Evolutionary conservation across 768 basidiomycete species (phyloP).

Genomic region (Cystofilobasidium ferigula): DNA sequence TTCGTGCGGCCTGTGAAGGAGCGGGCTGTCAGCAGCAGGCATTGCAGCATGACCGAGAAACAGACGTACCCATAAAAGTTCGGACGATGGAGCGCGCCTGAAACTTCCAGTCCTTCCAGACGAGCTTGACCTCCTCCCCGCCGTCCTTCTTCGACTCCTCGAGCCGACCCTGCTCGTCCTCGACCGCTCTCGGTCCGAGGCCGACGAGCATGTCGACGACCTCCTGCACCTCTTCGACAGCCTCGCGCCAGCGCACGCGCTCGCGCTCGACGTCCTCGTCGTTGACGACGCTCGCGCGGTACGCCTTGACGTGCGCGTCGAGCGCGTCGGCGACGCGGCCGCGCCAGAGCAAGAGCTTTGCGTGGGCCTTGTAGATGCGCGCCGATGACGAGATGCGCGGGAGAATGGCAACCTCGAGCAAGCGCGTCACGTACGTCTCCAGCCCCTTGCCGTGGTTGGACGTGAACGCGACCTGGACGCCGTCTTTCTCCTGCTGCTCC

Average conservation of each 20-base stretch:
- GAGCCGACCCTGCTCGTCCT: constrained; percentile 29
- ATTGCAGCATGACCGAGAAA: background rate
- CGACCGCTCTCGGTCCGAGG: constrained; percentile 55
- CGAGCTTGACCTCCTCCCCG: constrained; percentile 38
- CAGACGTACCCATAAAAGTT: constrained; percentile 61
- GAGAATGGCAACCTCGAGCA: constrained; percentile 69
- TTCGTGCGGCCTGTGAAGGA: constrained; percentile 22
- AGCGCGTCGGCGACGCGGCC: constrained; percentile 63
- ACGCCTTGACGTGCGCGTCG: constrained; percentile 73
- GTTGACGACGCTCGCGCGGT: constrained; percentile 56
- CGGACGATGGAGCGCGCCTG: constrained; percentile 78
- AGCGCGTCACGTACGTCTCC: constrained; percentile 52
- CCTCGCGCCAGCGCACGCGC: constrained; percentile 58
- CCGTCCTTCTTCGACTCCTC: constrained; percentile 28
- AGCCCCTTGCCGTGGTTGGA: constrained; percentile 60
- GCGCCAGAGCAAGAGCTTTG: constrained; percentile 64
- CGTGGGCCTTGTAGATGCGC: constrained; percentile 72
- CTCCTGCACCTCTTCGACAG: constrained; percentile 66
- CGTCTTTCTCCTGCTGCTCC: constrained; percentile 29
- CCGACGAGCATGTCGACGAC: constrained; percentile 71
- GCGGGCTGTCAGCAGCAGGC: background rate
- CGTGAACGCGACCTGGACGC: constrained; percentile 37
- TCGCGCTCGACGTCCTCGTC: constrained; percentile 46
- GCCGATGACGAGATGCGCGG: constrained; percentile 62
- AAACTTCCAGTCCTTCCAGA: constrained; percentile 58